Evolutionary conservation across 163 green algal genomes (phyloP), one percentile per base, ranked within the genome.

Genomic region (Coccomyxa subellipsoidea): DNA sequence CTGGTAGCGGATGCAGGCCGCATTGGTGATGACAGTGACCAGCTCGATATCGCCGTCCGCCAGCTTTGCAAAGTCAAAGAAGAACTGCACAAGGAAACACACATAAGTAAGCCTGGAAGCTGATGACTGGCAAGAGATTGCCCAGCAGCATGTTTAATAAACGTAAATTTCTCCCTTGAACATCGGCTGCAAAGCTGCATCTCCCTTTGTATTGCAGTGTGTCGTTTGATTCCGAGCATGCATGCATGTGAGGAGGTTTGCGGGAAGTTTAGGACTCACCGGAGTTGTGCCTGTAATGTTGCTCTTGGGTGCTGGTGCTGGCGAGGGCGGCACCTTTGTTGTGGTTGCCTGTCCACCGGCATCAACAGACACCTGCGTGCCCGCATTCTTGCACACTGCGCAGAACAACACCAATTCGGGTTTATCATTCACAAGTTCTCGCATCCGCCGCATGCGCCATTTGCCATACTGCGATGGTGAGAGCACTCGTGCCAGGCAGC

Each of bases 1-100:
- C 34, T 77, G 70, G 70, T 77, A 77, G n/a, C 70, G 34, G 70
- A 77, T 39, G 70, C 70, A 77, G 70, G 34, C 70, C 21, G 70
- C 70, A 23, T 77, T 77, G 25, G 70, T 77, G n/a, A 77, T 77
- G 70, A 77, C 70, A 2, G 70, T 77, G 7, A 77, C 70, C 32
- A 77, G 70, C 70, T 77, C 32, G 32, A 77, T 77, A 31, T 77
- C 70, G 12, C 70, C 70, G 25, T 40, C 34, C 32, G 70, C 32
- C 70, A 77, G 70, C 70, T 40, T 38, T 27, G 70, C 34, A 40
- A 77, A 77, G 25, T 77, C 70, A 39, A 77, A 77, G 32, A 77
- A 77, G 34, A 77, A 77, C 70, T 77, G 70, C 70, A 15, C 2
- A 34, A 29, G 0, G 32, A 59, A 12, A 59, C 0, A 59, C 47